Conservation (phyloP, 2,329 filamentous ascomycete genomes). For the Fusarium sp. region DNA sequence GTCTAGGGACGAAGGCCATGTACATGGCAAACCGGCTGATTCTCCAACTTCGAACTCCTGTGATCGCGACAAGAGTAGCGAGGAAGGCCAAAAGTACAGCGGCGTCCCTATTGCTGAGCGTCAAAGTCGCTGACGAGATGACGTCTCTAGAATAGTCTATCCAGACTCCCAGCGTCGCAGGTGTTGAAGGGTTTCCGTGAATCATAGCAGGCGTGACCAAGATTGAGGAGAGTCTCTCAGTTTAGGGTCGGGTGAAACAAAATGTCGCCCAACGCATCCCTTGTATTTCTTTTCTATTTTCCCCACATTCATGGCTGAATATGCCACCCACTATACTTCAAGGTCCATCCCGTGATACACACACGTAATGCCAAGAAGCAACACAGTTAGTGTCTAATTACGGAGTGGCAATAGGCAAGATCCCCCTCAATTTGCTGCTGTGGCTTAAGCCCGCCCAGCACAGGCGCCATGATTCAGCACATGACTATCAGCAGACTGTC, state of each 20-base stretch:
- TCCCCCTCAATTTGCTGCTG: not conserved
- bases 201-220: not conserved
- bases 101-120: conserved; percentile 1
- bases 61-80: not conserved
- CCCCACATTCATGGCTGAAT: not conserved
- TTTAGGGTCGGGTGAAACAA: not conserved
- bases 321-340: not conserved
- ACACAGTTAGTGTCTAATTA: not conserved
- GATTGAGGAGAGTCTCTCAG: not conserved
- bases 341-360: not conserved
- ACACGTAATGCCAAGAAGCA: not conserved
- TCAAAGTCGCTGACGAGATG: not conserved
- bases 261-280: not conserved
- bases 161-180: not conserved
- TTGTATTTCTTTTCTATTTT: not conserved
- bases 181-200: not conserved
- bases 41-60: not conserved
- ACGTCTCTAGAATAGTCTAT: not conserved
- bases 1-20: not conserved
- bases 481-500: not conserved
- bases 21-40: not conserved
- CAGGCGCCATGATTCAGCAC: not conserved
- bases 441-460: not conserved
- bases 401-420: not conserved
- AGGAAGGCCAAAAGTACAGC: not conserved